Evolutionary conservation across 345 rosid species (phyloP).

Genomic region (Gossypium turneri): DNA sequence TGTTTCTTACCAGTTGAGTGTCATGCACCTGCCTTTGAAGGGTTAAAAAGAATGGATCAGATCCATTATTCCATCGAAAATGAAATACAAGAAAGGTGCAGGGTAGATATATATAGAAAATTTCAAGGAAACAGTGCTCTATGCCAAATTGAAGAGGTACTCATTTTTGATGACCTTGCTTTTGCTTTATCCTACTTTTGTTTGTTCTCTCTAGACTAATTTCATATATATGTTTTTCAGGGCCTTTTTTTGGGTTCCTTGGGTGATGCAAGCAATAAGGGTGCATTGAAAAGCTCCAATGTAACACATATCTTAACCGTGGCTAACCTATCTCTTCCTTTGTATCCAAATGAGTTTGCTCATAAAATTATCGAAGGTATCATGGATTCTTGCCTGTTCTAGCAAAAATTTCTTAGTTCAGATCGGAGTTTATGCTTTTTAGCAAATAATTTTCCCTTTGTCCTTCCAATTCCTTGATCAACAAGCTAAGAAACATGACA

Average conservation of each 20-base stretch:
- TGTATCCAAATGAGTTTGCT: slow-evolving; percentile 54
- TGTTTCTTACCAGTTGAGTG: not conserved
- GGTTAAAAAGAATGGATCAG: slow-evolving; percentile 24
- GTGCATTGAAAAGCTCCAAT: slow-evolving; percentile 48
- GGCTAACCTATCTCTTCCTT: slow-evolving; percentile 52
- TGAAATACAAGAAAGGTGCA: slow-evolving; percentile 44
- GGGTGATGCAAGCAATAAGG: slow-evolving; percentile 56
- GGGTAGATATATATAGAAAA: slow-evolving; percentile 35
- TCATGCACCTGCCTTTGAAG: not conserved
- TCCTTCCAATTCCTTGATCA: not conserved
- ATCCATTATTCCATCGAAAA: slow-evolving; percentile 34
- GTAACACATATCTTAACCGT: slow-evolving; percentile 68
- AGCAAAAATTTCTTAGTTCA: not conserved
- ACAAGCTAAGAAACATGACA: too few relatives aligned
- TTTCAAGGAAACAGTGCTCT: slow-evolving; percentile 44
- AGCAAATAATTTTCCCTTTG: not conserved
- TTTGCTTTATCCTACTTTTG: not conserved
- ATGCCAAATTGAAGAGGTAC: slow-evolving; percentile 51
- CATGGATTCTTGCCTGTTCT: not conserved
- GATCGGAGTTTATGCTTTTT: not conserved
- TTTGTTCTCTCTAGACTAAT: not conserved
- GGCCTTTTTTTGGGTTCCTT: slow-evolving; percentile 53
- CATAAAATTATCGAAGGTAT: slow-evolving; percentile 66
- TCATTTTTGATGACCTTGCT: not conserved
- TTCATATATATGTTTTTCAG: slow-evolving; percentile 12